Conservation (phyloP, 352 stramenopile species). For the Paralagenidium karlingii region DNA sequence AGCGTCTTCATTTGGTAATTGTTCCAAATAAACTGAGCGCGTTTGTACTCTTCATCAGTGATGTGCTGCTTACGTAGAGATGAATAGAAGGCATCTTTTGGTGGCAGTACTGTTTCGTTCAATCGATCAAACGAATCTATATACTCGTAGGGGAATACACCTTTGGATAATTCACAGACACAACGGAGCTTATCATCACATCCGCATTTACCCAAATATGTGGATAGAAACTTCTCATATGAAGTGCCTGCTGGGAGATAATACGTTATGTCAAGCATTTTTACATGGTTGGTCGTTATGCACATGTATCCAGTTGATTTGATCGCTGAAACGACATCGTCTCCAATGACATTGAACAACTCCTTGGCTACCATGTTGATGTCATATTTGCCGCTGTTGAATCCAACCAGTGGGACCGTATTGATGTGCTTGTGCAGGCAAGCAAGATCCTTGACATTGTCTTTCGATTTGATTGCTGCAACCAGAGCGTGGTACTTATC, state of each 20-base stretch:
- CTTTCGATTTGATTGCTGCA: too few relatives aligned
- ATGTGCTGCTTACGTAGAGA: conserved; percentile 5
- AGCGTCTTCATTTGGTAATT: conserved; percentile 17
- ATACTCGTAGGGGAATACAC: conserved; percentile 18
- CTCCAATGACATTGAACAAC: conserved; percentile 7
- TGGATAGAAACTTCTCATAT: conserved; percentile 10
- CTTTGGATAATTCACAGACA: conserved; percentile 10
- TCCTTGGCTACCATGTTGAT: conserved; percentile 18
- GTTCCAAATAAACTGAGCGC: conserved; percentile 13
- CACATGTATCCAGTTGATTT: conserved; percentile 20
- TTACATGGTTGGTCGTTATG: conserved; percentile 10
- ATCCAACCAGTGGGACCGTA: conserved; percentile 8
- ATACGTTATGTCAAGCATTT: conserved; percentile 18
- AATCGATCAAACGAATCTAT: conserved; percentile 14
- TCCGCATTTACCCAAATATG: conserved; percentile 15
- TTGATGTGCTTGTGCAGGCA: too few relatives aligned
- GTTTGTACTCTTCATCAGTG: conserved; percentile 13
- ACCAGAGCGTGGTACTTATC: too few relatives aligned
- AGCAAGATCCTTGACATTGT: too few relatives aligned
- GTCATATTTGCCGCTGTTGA: conserved; percentile 13
- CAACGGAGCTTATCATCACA: conserved; percentile 17
- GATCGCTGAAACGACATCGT: conserved; percentile 6
- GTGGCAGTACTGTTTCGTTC: conserved; percentile 8
- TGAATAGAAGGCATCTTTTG: conserved; percentile 12
- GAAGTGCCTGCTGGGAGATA: conserved; percentile 16